Conservation (phyloP, 2,329 filamentous ascomycete species). For the Pseudocercospora macadamiae region DNA sequence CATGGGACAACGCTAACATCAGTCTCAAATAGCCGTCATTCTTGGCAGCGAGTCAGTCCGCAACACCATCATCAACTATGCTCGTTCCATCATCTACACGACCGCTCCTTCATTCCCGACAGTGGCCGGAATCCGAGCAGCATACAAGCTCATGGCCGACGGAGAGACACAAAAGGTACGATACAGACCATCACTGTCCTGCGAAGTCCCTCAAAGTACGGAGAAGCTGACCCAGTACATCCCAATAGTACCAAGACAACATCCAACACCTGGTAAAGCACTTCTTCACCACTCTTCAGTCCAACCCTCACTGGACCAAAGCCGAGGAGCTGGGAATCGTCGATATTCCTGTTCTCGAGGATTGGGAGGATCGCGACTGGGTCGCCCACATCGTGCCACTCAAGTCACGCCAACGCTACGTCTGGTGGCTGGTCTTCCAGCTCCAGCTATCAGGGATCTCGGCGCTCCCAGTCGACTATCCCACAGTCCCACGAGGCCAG, state of each 20-base stretch:
- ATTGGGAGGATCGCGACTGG: neutral
- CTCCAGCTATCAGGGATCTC: neutral
- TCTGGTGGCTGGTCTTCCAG: neutral
- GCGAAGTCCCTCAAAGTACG: too few species aligned
- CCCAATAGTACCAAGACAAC: neutral
- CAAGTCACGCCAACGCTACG: neutral
- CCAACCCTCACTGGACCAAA: neutral
- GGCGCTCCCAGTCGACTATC: neutral
- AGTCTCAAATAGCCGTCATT: neutral
- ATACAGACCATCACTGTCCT: neutral
- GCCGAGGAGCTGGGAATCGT: neutral
- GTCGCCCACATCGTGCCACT: constrained; percentile 4
- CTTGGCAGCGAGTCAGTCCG: constrained; percentile 7
- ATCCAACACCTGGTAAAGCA: neutral
- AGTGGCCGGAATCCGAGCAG: neutral
- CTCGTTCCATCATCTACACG: constrained; percentile 7
- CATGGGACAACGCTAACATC: too few species aligned
- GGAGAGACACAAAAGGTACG: neutral
- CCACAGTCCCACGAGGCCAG: neutral
- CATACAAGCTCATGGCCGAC: neutral
- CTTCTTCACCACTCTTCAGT: neutral
- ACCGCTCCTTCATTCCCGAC: constrained; percentile 4
- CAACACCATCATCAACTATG: constrained; percentile 1
- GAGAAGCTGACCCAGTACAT: too few species aligned
- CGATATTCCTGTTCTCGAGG: neutral